Evolutionary conservation across 805 yeast species (phyloP).

Genomic region (Cyberlindnera saturnus): DNA sequence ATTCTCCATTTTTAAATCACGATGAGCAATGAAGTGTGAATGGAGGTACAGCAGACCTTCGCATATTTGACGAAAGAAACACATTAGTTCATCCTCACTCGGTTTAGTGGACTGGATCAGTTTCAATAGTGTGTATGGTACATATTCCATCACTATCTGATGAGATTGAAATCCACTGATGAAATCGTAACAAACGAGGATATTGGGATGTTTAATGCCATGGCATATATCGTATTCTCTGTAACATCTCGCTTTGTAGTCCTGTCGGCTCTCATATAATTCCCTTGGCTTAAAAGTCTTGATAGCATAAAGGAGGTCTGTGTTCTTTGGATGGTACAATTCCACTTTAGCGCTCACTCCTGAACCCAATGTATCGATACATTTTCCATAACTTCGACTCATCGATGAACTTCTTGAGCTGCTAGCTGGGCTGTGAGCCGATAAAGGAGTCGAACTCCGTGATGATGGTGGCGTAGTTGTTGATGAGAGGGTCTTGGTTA

Average conservation of each 20-base stretch:
- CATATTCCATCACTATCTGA: conserved; percentile 82
- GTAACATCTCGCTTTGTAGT: conserved; percentile 65
- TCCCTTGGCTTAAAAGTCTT: conserved; percentile 40
- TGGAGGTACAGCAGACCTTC: conserved; percentile 74
- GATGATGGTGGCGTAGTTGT: no score
- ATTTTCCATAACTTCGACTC: conserved; percentile 13
- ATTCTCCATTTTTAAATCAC: conserved; percentile 89
- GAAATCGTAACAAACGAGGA: conserved; percentile 70
- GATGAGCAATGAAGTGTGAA: conserved; percentile 73
- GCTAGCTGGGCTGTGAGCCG: not conserved
- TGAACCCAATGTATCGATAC: conserved; percentile 18
- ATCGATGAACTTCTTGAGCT: not conserved
- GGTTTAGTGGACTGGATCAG: conserved; percentile 79
- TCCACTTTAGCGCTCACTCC: conserved; percentile 33
- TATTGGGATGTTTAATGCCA: conserved; percentile 60
- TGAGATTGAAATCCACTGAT: conserved; percentile 50
- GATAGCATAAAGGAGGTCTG: conserved; percentile 30
- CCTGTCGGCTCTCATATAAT: conserved; percentile 50
- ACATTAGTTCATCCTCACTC: conserved; percentile 55
- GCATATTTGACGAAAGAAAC: conserved; percentile 77
- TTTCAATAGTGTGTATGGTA: conserved; percentile 82
- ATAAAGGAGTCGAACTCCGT: not conserved
- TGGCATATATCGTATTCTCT: conserved; percentile 76
- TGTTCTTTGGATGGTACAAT: conserved; percentile 19
- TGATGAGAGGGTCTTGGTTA: no score